Evolutionary conservation across 169 alveolate genomes (phyloP).

Genomic region (Cryptosporidium ubiquitum): DNA sequence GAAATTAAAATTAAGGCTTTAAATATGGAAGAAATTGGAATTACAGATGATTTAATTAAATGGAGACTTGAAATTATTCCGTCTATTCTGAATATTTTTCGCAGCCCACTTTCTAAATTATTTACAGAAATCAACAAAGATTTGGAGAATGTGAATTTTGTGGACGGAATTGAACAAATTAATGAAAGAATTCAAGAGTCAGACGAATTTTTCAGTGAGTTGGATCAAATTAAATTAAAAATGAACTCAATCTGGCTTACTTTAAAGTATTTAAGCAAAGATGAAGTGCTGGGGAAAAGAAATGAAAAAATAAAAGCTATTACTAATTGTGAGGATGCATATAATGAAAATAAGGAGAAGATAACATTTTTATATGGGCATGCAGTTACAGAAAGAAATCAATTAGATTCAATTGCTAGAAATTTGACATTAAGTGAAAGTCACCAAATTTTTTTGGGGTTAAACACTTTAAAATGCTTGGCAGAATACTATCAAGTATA

Average conservation of each 20-base stretch:
- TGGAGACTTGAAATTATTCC: conserved; percentile 26
- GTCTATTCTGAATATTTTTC: neutral
- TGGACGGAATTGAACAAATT: neutral
- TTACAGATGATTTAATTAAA: neutral
- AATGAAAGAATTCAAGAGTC: neutral
- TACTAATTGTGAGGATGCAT: neutral
- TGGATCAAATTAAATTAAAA: conserved; percentile 6
- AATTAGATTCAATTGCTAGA: neutral
- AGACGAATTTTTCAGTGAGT: neutral
- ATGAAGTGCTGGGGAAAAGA: conserved; percentile 5
- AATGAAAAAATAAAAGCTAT: conserved; percentile 19
- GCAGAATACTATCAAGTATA: conserved; percentile 6
- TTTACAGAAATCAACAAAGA: neutral
- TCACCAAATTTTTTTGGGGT: neutral
- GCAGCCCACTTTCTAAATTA: conserved; percentile 2
- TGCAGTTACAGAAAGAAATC: neutral
- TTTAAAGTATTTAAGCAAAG: conserved; percentile 18
- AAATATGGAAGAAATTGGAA: conserved; percentile 2
- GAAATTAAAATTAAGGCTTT: conserved; percentile 9
- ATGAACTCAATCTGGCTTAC: conserved; percentile 18
- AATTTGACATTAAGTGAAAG: neutral
- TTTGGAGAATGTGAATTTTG: neutral
- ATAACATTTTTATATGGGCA: neutral
- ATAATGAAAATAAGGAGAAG: conserved; percentile 14
- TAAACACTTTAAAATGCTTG: conserved; percentile 15